Evolutionary conservation across 2,329 filamentous ascomycete genomes (phyloP).

Genomic region (Aspergillus viridinutans): DNA sequence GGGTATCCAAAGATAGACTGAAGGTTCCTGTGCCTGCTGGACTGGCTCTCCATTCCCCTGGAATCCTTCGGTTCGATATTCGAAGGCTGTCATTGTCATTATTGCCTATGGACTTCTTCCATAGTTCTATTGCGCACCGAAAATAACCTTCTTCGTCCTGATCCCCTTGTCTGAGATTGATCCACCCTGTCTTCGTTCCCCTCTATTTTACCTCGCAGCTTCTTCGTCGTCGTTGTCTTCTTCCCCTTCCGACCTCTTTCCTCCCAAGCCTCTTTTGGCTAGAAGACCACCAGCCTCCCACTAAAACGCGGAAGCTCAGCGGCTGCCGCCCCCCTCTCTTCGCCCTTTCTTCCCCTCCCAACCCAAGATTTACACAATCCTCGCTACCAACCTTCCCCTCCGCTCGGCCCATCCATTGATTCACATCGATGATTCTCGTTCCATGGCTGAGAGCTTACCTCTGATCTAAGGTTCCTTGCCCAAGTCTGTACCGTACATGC

Average conservation of each 20-base stretch:
- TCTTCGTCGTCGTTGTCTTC: not conserved
- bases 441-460: constrained; percentile 12
- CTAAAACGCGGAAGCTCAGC: constrained; percentile 21
- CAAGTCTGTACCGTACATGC: constrained; percentile 2
- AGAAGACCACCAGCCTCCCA: constrained; percentile 13
- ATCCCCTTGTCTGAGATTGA: not conserved
- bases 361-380: constrained; percentile 17
- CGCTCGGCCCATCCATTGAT: constrained; percentile 8
- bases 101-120: not conserved
- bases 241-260: not conserved
- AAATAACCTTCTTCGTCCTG: constrained; percentile 1
- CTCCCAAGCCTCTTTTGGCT: not conserved
- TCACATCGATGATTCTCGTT: constrained; percentile 4
- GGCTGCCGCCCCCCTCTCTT: constrained; percentile 4
- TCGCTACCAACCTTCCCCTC: constrained; percentile 8
- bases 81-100: not conserved
- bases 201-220: constrained; percentile 6
- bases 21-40: not conserved
- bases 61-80: not conserved
- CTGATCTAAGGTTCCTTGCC: constrained; percentile 6
- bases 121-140: not conserved
- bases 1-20: not conserved
- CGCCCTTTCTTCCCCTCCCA: constrained; percentile 8
- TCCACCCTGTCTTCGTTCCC: constrained; percentile 8
- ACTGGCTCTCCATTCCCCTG: not conserved